phyloP scores from a whole-genome alignment of 2,329 filamentous ascomycete genomes.

The Venturia aucupariae region DNA sequence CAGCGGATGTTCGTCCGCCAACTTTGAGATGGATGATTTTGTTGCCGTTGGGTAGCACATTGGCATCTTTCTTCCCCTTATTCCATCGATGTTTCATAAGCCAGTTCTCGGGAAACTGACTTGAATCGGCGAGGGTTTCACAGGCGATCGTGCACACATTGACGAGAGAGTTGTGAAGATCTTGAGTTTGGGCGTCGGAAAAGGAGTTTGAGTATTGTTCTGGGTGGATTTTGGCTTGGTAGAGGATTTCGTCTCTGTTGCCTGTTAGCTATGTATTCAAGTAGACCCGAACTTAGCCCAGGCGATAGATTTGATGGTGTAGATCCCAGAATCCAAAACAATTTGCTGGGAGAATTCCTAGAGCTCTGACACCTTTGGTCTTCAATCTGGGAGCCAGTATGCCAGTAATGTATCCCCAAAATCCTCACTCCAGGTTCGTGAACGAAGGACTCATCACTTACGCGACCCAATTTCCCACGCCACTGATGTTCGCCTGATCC shows the following conservation, averaged over 20 bases:
- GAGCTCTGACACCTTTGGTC: too few species aligned
- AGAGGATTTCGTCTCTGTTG: slow-evolving; percentile 71
- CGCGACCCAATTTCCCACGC: slow-evolving; percentile 95
- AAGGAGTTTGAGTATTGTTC: slow-evolving; percentile 89
- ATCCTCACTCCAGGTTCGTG: background rate
- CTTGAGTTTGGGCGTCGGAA: slow-evolving; percentile 57
- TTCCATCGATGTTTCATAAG: slow-evolving; percentile 83
- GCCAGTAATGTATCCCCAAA: background rate
- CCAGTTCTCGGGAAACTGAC: slow-evolving; percentile 75
- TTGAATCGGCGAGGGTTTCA: slow-evolving; percentile 69
- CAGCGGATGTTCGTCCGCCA: slow-evolving; percentile 82
- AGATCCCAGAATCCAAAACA: too few species aligned
- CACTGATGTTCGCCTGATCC: slow-evolving; percentile 80
- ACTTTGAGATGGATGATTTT: slow-evolving; percentile 82
- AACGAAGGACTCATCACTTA: slow-evolving; percentile 25
- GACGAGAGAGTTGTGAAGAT: slow-evolving; percentile 62
- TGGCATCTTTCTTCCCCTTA: slow-evolving; percentile 68
- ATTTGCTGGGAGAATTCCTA: too few species aligned
- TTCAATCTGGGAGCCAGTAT: background rate
- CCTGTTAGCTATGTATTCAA: slow-evolving; percentile 14
- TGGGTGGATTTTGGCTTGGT: slow-evolving; percentile 79
- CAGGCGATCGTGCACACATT: slow-evolving; percentile 75
- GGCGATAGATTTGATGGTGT: too few species aligned
- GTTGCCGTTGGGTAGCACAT: slow-evolving; percentile 69
- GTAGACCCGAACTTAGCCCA: too few species aligned